phyloP scores from a whole-genome alignment of 257 asterid species.

The Forsythia suspensa region DNA sequence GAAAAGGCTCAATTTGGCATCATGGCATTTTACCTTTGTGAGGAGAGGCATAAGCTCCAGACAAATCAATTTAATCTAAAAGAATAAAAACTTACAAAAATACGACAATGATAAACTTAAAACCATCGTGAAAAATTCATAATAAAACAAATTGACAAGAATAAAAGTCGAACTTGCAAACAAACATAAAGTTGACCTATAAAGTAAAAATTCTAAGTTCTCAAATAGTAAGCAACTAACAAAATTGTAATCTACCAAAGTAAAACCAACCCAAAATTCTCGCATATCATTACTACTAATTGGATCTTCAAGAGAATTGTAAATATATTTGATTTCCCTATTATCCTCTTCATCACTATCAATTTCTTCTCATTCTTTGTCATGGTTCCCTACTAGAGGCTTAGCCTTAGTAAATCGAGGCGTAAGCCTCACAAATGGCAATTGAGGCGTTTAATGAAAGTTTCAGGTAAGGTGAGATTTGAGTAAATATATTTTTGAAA shows the following conservation, averaged over 20 bases:
- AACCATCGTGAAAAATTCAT: not conserved
- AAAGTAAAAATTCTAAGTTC: not conserved
- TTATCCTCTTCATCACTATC: not conserved
- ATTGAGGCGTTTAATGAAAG: not conserved
- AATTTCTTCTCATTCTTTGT: not conserved
- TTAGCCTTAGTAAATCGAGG: not conserved
- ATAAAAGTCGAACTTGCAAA: not conserved
- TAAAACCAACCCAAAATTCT: not conserved
- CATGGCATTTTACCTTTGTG: not conserved
- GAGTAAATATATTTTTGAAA: not conserved
- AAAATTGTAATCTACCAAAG: not conserved
- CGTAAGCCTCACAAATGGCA: not conserved
- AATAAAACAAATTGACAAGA: not conserved
- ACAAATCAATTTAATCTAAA: not conserved
- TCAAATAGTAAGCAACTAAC: not conserved
- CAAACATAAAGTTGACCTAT: not conserved
- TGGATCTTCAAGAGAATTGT: not conserved
- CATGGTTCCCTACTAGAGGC: not conserved
- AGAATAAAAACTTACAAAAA: not conserved
- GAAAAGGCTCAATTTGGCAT: not conserved
- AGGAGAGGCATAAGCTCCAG: not conserved
- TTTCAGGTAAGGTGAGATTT: not conserved
- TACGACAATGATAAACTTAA: not conserved
- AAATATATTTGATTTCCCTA: not conserved
- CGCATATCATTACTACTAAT: not conserved